These are phyloP conservation scores for Annona squamosa DNA, from an alignment of 164 flowering plant genomes.

Conservation along the genomic window DNA sequence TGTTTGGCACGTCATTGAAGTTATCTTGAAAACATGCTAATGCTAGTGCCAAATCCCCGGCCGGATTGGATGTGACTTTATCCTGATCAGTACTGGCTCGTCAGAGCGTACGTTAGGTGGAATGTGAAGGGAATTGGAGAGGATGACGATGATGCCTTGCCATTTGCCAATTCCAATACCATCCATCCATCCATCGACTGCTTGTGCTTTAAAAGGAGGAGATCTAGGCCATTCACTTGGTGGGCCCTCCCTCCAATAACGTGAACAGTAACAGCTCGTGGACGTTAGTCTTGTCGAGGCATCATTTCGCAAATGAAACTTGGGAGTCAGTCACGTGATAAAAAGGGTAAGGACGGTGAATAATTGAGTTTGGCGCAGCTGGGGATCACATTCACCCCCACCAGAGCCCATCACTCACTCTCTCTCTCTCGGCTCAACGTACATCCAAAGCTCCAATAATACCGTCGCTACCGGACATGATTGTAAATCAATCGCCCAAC, in stretches of 20 bases:
- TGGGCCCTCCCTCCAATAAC: not conserved
- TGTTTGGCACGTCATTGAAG: too few relatives aligned
- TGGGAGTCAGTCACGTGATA: constrained; percentile 15
- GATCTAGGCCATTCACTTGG: not conserved
- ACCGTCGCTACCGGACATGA: not conserved
- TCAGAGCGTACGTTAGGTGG: too few relatives aligned
- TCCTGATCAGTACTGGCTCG: too few relatives aligned
- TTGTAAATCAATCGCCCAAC: not conserved
- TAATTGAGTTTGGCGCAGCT: not conserved
- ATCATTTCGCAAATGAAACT: constrained; percentile 18
- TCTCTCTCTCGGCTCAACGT: not conserved
- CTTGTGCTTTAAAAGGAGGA: not conserved
- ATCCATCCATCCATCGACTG: not conserved
- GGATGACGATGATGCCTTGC: too few relatives aligned
- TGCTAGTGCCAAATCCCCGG: too few relatives aligned
- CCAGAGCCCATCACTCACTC: not conserved
- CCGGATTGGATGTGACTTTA: too few relatives aligned
- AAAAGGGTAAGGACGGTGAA: constrained; percentile 1
- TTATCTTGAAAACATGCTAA: too few relatives aligned
- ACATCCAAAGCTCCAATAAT: not conserved
- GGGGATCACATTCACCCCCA: constrained; percentile 13
- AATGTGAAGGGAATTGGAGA: too few relatives aligned
- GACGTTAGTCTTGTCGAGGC: constrained; percentile 14
- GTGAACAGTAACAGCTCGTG: not conserved
- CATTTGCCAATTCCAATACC: too few relatives aligned